Base-by-base conservation (phyloP, 257 asterid species). In the Marsdenia floribunda region DNA sequence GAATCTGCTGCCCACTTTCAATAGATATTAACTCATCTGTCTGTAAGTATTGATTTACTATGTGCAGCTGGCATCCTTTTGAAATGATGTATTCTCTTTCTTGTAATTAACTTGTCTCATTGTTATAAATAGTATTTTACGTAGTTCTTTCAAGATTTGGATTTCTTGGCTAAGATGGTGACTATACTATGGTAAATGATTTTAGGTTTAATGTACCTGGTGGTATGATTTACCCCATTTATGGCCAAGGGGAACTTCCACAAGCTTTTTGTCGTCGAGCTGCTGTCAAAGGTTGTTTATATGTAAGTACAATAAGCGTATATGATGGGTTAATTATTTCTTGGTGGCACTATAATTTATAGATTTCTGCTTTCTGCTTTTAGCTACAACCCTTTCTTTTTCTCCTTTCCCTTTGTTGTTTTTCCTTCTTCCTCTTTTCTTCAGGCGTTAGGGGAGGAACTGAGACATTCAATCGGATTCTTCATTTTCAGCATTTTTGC, bases 191-290 rank as follows among this genome's bases (percentile, higher is more conserved):
- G 38, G 10, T 63, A 22, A 38, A 12, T 19, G 75, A 52, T 73
- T 75, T n/a, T 75, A 94, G 99, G 90, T 94, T 94, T 83, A 85
- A 89, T 84, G 98, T 96, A 72, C 86, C 85, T 76, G 97, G 99
- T 76, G 98, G 97, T 70, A 82, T 92, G 90, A 87, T 92, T 77
- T 94, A 92, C 80, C 98, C 99, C 74, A 84, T 92, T 38, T 89
- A 90, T 44, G 99, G 98, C 69, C 99, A 90, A 80, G 98, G 97
- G 76, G 97, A 90, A 82, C 89, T 94, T 73, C 92, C 97, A 63
- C 97, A 92, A 84, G 93, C 99, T 46, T 94, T 94, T 84, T 92
- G 98, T 83, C 96, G 98, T 21, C 96, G 98, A 77, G 97, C 98
- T 85, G 99, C 97, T 60, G 99, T 94, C 74, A 94, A 94, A 85